phyloP scores from a whole-genome alignment of 225 moss, liverwort and hornwort genomes.

The Rhytidiadelphus loreus region DNA sequence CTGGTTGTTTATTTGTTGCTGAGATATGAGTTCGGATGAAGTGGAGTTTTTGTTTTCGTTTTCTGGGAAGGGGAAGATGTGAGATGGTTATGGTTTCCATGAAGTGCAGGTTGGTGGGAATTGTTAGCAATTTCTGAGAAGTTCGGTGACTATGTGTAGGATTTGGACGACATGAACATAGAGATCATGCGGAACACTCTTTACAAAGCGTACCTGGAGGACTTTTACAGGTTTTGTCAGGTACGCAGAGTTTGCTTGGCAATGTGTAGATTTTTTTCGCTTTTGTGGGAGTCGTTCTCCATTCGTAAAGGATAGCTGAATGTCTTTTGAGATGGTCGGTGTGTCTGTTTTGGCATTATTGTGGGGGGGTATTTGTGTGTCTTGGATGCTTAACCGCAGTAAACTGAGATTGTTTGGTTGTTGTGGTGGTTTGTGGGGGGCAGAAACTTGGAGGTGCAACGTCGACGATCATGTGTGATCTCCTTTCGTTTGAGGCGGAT shows the following conservation, averaged over 20 bases:
- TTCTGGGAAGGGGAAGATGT: not conserved
- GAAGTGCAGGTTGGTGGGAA: not conserved
- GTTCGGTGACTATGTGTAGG: conserved; percentile 18
- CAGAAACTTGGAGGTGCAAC: conserved; percentile 94
- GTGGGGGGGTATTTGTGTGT: not conserved
- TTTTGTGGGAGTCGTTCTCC: not conserved
- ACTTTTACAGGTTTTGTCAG: conserved; percentile 94
- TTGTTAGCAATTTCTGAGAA: not conserved
- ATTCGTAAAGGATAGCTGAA: not conserved
- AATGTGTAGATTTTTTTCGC: not conserved
- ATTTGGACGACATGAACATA: conserved; percentile 99
- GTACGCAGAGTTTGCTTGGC: conserved; percentile 7
- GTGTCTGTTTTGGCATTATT: not conserved
- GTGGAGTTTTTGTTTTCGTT: not conserved
- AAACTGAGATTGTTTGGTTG: not conserved
- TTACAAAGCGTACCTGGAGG: conserved; percentile 97
- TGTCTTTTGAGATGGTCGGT: not conserved
- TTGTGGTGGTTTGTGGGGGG: not conserved
- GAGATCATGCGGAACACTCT: conserved; percentile 99
- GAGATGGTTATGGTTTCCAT: not conserved
- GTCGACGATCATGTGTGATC: conserved; percentile 75
- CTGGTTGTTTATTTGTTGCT: not conserved
- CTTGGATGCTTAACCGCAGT: not conserved
- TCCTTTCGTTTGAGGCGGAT: conserved; percentile 88
- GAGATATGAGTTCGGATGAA: not conserved